Base-by-base conservation (phyloP, 257 asterid genomes). In the Scutellaria galericulata region DNA sequence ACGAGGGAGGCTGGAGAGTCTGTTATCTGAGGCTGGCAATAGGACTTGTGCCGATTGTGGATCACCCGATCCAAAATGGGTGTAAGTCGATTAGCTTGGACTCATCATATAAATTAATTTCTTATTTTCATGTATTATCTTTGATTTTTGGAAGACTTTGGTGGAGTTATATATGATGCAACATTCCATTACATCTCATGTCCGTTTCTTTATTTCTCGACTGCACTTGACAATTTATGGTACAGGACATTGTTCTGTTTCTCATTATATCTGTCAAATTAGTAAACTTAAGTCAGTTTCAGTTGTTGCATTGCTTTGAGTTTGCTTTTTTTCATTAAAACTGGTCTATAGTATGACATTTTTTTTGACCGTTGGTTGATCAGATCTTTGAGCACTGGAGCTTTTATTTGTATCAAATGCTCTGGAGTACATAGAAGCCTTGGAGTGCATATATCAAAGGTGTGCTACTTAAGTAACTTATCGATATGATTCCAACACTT, bases 361-460 rank as follows among this genome's bases (percentile, higher is more conserved):
- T 12, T 18, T 73, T 72, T 50, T 44, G 20, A 54, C 76, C 71
- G 24, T 42, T 74, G 77, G 65, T 78, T 7, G 66, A 70, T 48
- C 91, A 90, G 97, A 80, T 92, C 98, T 18, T 66, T 86, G 67
- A 88, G 81, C 72, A 75, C 86, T 45, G 98, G 97, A 75, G 91
- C 88, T 48, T 92, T 90, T 74, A 83, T 92, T 83, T 92, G 98
- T 79, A 92, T 92, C 74, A 90, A 92, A 80, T 92, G 97, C 81
- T 90, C 98, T 42, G 97, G 98, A 73, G 89, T 87, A 41, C 98
- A 92, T 79, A 86, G 98, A 83, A 90, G 98, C 81, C 93, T 92
- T 20, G 98, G 98, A 75, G 98, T 87, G 71, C 98, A 92, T 75
- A 88, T 90, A 80, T 75, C 98, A 5, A 89, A 92, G 97, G 96